phyloP scores from a whole-genome alignment of 2,329 filamentous ascomycete genomes.

The Tolypocladium amazonense region DNA sequence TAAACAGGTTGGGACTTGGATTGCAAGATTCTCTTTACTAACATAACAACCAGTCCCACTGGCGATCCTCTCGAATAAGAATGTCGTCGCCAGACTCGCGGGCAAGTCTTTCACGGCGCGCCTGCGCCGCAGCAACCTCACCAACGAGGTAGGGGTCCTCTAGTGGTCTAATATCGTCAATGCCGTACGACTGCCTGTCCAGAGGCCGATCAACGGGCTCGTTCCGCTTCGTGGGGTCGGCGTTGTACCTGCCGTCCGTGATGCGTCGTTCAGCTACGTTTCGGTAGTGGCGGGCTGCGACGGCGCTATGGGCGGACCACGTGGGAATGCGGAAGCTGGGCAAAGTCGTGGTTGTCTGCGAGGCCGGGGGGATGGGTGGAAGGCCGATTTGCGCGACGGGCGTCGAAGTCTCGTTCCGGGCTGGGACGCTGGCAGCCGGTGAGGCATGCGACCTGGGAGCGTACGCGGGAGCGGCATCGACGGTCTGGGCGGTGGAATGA shows the following conservation, averaged over 20 bases:
- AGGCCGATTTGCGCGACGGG: conserved; percentile 30
- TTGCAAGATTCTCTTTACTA: conserved; percentile 15
- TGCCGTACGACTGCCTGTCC: not conserved
- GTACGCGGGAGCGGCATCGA: conserved; percentile 40
- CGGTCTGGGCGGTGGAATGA: conserved; percentile 40
- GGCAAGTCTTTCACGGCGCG: conserved; percentile 45
- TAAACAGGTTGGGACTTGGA: not conserved
- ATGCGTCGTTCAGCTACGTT: conserved; percentile 54
- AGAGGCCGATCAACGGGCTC: not conserved
- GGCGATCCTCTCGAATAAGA: conserved; percentile 43
- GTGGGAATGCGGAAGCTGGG: conserved; percentile 45
- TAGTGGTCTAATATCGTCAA: conserved; percentile 31
- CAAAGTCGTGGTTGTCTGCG: conserved; percentile 30
- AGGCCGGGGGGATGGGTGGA: conserved; percentile 35
- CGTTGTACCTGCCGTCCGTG: conserved; percentile 26
- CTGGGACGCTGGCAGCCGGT: conserved; percentile 1
- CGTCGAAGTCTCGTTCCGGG: conserved; percentile 12
- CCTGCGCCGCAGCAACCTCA: conserved; percentile 49
- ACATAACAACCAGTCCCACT: conserved; percentile 53
- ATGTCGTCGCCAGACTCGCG: conserved; percentile 44
- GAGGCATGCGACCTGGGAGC: conserved; percentile 22
- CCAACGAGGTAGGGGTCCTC: conserved; percentile 61
- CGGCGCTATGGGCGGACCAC: conserved; percentile 45
- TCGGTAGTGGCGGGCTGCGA: conserved; percentile 50
- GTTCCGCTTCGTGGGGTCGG: conserved; percentile 13